Base-by-base conservation (phyloP, 202 grass and related monocot species). In the Schoenoplectus triqueter region DNA sequence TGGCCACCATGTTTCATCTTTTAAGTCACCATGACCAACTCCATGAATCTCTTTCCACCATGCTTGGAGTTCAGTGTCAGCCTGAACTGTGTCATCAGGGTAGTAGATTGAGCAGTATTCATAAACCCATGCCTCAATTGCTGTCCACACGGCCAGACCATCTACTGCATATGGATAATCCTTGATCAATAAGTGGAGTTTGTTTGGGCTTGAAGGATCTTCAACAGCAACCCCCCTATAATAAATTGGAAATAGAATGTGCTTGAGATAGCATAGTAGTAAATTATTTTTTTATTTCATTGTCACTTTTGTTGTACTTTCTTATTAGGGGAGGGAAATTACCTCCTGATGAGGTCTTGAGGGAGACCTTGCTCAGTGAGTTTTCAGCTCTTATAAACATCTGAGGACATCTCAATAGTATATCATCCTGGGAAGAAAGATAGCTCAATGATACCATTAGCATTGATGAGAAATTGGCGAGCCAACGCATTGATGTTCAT, bases 11-110 rank as follows among this genome's bases (percentile, higher is more conserved):
- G 80, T 42, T 10, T 81, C 62, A 66, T 93, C 73, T 82, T 82
- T 97, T 63, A 88, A 87, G 83, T 97, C 95, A 5, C 92, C 91
- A 7, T 97, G 95, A 10, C 88, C 92, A 15, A 87, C 92, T 60
- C 95, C 85, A 15, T 88, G 95, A 55, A 90, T 88, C 86, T 97
- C 92, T 69, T 86, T 92, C 95, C 95, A 97, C 92, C 95, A 97
- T 1, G 71, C 85, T 74, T 89, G 91, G 10, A 97, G 86, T 88
- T 97, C 95, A 8, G 7, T 19, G 46, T 97, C 95, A 3, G 65
- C 69, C 19, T 59, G 72, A 69, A 97, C 15, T 48, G 73, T 86
- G 42, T 97, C 87, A 48, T 69, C 51, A 0, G 88, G 85, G 83
- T 97, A 97, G 87, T 95, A 97, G 77, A 97, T 83, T 13, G 41